These are phyloP conservation scores for Globisporangium yorkense DNA, from an alignment of 352 stramenopile species.

Conservation along the genomic window DNA sequence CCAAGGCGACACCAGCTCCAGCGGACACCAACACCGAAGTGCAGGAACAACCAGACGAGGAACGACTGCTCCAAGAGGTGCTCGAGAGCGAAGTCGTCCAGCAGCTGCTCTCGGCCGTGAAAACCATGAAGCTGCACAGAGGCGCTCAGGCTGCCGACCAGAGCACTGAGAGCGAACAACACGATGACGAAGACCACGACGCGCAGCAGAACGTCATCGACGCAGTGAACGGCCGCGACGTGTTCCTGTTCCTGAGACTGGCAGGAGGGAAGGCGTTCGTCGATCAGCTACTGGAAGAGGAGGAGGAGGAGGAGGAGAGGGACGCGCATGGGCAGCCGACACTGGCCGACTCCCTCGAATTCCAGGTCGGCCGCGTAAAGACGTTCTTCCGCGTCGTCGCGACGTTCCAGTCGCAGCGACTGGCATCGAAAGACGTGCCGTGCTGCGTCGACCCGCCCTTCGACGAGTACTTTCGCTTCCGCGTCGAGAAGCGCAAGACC, in stretches of 20 bases:
- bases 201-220: neutral
- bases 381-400: slow-evolving; percentile 48
- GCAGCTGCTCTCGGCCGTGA: slow-evolving; percentile 47
- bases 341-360: slow-evolving; percentile 3
- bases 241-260: slow-evolving; percentile 50
- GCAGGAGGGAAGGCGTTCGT: slow-evolving; percentile 63
- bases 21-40: neutral
- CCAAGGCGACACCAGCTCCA: slow-evolving; percentile 9
- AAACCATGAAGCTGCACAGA: slow-evolving; percentile 16
- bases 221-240: slow-evolving; percentile 12
- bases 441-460: slow-evolving; percentile 62
- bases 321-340: neutral
- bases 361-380: slow-evolving; percentile 35
- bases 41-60: slow-evolving; percentile 14
- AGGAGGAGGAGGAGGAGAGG: slow-evolving; percentile 11
- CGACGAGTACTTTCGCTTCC: slow-evolving; percentile 63
- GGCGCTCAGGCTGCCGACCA: neutral
- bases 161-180: neutral
- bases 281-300: slow-evolving; percentile 47
- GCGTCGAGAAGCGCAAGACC: slow-evolving; percentile 29
- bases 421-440: slow-evolving; percentile 33
- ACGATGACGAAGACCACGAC: neutral
- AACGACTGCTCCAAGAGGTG: slow-evolving; percentile 46
- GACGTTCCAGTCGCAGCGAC: slow-evolving; percentile 53
- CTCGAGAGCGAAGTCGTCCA: slow-evolving; percentile 74